A percentile compares a stretch with the other conserved stretches of the same genome.
Conservation (phyloP, 441 rosid genomes). For the Omphalea diandra region DNA sequence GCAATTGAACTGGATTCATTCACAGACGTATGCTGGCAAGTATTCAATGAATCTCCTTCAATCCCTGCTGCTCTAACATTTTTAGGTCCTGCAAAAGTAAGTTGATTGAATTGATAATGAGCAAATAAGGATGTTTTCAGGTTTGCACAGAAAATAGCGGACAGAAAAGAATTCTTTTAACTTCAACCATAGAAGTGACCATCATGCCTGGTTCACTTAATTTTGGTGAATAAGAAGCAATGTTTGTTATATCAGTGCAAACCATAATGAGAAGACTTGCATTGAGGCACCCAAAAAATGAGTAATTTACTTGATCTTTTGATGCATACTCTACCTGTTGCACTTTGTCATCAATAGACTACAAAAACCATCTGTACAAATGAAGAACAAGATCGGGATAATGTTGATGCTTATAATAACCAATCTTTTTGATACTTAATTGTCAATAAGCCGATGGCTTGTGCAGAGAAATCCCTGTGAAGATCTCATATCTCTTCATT, state of each 20-base stretch:
- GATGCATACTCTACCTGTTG: neutral
- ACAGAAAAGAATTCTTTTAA: neutral
- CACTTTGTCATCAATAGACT: neutral
- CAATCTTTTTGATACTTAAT: too few relatives aligned
- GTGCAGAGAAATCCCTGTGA: neutral
- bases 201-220: neutral
- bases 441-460: neutral
- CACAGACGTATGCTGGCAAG: neutral
- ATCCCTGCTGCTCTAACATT: too few relatives aligned
- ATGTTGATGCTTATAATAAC: neutral
- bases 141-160: neutral
- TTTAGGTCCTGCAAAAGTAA: neutral
- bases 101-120: neutral
- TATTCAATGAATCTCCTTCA: neutral
- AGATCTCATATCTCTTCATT: neutral
- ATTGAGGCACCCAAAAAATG: neutral
- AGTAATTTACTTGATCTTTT: neutral
- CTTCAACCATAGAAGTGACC: neutral
- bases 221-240: neutral
- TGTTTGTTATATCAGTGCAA: neutral
- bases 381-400: neutral
- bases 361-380: neutral
- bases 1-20: neutral
- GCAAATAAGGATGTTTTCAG: neutral
- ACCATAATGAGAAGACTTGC: neutral